These are phyloP conservation scores for Hemisphaericaspora xylofermentans DNA, from an alignment of 1,139 yeast genomes.

Conservation along the genomic window DNA sequence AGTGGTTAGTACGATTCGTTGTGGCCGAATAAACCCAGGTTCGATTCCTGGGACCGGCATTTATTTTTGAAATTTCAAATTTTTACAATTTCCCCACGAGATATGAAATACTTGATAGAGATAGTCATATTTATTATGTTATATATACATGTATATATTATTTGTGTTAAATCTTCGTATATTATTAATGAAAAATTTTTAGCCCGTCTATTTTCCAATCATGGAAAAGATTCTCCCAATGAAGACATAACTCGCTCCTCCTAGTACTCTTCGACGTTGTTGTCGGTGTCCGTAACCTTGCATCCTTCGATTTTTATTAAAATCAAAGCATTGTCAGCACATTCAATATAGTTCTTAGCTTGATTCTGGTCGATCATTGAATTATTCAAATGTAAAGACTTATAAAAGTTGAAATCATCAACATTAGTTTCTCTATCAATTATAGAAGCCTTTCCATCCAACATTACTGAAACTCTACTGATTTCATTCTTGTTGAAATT, in stretches of 20 bases:
- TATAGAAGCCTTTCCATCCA: slow-evolving; percentile 67
- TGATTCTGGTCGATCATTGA: slow-evolving; percentile 71
- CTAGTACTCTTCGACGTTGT: slow-evolving; percentile 55
- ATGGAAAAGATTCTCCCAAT: no score
- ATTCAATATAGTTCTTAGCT: slow-evolving; percentile 47
- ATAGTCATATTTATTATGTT: no score
- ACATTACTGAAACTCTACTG: slow-evolving; percentile 74
- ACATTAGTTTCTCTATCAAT: slow-evolving; percentile 37
- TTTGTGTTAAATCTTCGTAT: no score
- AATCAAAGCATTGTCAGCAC: slow-evolving; percentile 63
- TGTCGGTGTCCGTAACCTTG: slow-evolving; percentile 78
- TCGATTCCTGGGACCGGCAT: slow-evolving; percentile 16
- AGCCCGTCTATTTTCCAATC: no score
- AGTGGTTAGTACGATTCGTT: slow-evolving; percentile 15
- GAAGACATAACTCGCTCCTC: no score
- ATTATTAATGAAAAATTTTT: no score
- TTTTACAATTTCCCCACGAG: no score
- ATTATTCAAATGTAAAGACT: slow-evolving; percentile 56
- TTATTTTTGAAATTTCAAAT: no score
- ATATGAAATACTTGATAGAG: no score
- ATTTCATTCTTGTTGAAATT: slow-evolving; percentile 74
- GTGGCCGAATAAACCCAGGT: slow-evolving; percentile 16
- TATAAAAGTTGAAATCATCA: slow-evolving; percentile 54
- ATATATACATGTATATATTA: no score
- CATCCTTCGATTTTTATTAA: slow-evolving; percentile 64